phyloP scores from a whole-genome alignment of 257 asterid genomes.

The Solanum peruvianum region DNA sequence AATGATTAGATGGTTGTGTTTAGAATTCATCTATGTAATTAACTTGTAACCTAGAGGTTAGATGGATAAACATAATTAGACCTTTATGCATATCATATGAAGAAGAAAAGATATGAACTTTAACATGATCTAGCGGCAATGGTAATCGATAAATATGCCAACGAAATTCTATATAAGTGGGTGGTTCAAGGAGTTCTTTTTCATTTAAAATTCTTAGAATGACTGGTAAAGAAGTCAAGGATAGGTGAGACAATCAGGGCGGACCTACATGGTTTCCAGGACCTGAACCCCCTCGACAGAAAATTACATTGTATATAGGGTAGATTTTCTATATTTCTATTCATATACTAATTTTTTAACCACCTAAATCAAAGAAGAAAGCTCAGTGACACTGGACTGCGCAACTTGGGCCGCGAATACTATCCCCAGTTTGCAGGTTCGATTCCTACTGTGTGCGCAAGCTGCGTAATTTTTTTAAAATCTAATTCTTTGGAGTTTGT shows the following conservation, averaged over 20 bases:
- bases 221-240: neutral
- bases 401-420: neutral
- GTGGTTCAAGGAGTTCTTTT: neutral
- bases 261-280: neutral
- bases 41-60: too few relatives aligned
- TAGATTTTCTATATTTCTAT: neutral
- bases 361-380: neutral
- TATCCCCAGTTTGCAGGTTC: neutral
- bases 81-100: too few relatives aligned
- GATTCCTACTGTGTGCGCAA: neutral
- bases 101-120: too few relatives aligned
- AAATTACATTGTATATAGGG: neutral
- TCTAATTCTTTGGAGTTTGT: neutral
- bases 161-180: neutral
- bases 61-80: too few relatives aligned
- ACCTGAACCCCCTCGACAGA: too few relatives aligned
- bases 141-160: neutral
- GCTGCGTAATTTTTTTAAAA: neutral
- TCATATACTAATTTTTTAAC: neutral
- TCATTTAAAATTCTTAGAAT: neutral
- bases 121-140: neutral
- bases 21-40: too few relatives aligned
- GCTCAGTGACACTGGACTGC: neutral
- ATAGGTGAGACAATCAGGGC: neutral
- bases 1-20: too few relatives aligned